These are phyloP conservation scores for rapeseed (Brassica napus) DNA, from an alignment of 345 rosid species.

Conservation along the genomic window DNA sequence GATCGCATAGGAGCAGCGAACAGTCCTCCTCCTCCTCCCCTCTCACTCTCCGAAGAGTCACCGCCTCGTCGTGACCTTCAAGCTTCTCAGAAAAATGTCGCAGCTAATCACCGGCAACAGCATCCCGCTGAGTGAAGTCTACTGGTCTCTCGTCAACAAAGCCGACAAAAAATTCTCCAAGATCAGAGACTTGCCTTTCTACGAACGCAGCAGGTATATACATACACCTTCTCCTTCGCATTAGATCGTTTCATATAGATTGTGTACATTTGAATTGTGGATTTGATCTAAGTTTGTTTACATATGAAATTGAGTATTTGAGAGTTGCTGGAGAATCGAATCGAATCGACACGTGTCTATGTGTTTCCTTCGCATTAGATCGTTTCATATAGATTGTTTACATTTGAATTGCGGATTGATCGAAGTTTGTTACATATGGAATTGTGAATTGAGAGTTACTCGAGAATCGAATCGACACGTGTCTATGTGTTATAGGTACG, in stretches of 20 bases:
- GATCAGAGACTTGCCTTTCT: constrained; percentile 95
- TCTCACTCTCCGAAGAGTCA: not conserved
- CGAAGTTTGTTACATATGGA: too few species aligned
- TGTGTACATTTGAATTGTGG: not conserved
- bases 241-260: not conserved
- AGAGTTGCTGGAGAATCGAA: not conserved
- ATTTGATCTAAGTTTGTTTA: too few species aligned
- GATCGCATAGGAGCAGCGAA: constrained; percentile 31
- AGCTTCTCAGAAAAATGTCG: constrained; percentile 46
- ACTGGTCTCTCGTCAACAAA: constrained; percentile 92
- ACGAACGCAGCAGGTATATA: constrained; percentile 81
- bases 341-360: too few species aligned
- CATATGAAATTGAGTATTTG: not conserved
- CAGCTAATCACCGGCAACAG: constrained; percentile 45
- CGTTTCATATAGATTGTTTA: not conserved
- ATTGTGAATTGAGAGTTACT: not conserved
- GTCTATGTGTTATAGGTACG: constrained; percentile 53
- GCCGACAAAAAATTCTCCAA: constrained; percentile 96
- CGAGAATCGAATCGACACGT: not conserved
- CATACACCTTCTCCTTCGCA: not conserved
- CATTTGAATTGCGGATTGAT: not conserved
- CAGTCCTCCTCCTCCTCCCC: constrained; percentile 6
- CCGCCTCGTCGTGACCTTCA: not conserved
- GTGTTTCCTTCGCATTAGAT: not conserved
- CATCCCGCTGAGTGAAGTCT: constrained; percentile 81